Evolutionary conservation across 164 flowering plant genomes (phyloP).

Genomic region (Aristolochia contorta): DNA sequence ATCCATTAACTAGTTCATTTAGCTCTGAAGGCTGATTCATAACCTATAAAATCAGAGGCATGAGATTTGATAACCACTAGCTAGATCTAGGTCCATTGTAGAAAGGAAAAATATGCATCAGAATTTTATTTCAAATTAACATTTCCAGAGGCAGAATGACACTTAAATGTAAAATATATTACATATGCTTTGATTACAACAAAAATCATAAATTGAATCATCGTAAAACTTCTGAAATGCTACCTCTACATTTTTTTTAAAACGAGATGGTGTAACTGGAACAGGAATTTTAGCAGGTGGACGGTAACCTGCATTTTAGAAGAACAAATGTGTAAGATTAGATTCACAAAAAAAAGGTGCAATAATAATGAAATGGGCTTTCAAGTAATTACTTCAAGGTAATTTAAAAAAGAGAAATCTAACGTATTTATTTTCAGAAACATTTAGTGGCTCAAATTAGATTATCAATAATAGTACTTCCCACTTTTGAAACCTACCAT

Average conservation of each 20-base stretch:
- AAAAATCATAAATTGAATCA: neutral
- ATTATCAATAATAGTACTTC: neutral
- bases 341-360: neutral
- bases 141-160: too few species aligned
- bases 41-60: neutral
- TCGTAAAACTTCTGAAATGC: neutral
- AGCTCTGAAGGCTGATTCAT: neutral
- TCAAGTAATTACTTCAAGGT: neutral
- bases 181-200: neutral
- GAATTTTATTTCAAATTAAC: too few species aligned
- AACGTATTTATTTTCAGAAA: too few species aligned
- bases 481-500: constrained; percentile 38
- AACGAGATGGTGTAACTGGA: constrained; percentile 55
- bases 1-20: constrained; percentile 2
- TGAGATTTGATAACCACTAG: neutral
- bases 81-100: too few species aligned
- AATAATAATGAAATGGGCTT: neutral
- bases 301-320: constrained; percentile 44
- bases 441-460: too few species aligned
- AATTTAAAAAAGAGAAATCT: too few species aligned
- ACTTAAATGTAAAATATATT: constrained; percentile 3
- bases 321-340: neutral
- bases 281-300: constrained; percentile 88
- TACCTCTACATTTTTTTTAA: constrained; percentile 57
- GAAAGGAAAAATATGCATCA: too few species aligned